phyloP scores from a whole-genome alignment of 176 grass and related monocot genomes.

The Melocanna baccifera region DNA sequence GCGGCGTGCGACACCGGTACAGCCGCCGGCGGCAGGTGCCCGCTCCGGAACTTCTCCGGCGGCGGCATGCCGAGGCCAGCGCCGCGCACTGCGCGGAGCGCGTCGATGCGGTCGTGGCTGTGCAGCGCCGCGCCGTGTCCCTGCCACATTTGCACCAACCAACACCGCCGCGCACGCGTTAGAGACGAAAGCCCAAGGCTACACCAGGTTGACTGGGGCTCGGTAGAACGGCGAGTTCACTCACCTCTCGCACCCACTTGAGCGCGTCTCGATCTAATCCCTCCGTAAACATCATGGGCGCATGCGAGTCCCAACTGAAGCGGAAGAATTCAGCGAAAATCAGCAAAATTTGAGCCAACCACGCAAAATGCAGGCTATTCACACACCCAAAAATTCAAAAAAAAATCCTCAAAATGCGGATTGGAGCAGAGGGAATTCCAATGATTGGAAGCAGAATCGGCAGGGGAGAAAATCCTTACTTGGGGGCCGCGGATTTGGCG shows the following conservation, averaged over 20 bases:
- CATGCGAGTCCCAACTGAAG: conserved; percentile 42
- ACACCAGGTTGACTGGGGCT: neutral
- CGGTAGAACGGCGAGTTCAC: neutral
- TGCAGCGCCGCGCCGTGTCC: conserved; percentile 30
- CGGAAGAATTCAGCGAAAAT: conserved; percentile 23
- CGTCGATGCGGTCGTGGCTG: conserved; percentile 56
- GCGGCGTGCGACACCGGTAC: conserved; percentile 39
- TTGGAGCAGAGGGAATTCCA: conserved; percentile 11
- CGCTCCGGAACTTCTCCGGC: conserved; percentile 89
- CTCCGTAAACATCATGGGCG: conserved; percentile 86
- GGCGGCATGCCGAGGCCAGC: conserved; percentile 71
- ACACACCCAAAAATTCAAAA: neutral
- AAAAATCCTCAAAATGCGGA: conserved; percentile 10
- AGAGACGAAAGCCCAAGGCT: conserved; percentile 5
- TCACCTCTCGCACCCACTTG: conserved; percentile 89
- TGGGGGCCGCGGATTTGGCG: conserved; percentile 13
- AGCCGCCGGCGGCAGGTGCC: conserved; percentile 58
- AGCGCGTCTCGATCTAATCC: conserved; percentile 73
- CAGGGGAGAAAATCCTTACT: conserved; percentile 1
- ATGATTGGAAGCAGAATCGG: conserved; percentile 30
- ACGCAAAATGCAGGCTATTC: conserved; percentile 35
- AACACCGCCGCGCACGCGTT: neutral
- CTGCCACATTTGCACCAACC: conserved; percentile 30
- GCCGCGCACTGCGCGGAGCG: conserved; percentile 41
- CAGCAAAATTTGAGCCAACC: neutral